Evolutionary conservation across 495 filamentous ascomycete species (phyloP), one percentile per base, ranked within the genome.

Genomic region (Aspergillus baeticus): DNA sequence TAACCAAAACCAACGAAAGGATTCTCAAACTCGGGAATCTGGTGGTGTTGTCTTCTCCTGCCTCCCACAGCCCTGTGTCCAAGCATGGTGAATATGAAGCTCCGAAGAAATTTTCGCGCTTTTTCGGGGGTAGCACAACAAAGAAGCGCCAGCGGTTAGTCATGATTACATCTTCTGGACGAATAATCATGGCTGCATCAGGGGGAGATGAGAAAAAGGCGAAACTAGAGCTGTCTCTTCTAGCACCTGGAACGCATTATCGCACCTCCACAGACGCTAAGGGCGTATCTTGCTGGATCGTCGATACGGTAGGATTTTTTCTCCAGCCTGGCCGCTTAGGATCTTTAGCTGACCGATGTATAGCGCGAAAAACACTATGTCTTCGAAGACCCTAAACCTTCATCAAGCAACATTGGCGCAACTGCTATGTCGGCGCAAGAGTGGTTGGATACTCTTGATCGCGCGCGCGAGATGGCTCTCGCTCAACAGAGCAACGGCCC

Each of bases 121-220:
- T 98, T 70, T 98, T 98, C 74, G 87, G 91, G 20, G 88, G 91
- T 17, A 90, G 83, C 63, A 86, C 86, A 10, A 87, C 87, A n/a
- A 98, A 98, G 72, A 96, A 96, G 69, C 79, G 92, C 42, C 91
- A 96, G 67, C 81, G 95, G 34, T 73, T 98, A 49, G 94, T 98
- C 10, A 96, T 99, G 89, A 83, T 99, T 55, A 99, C 95, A 5
- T 94, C 90, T 1, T 88, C 87, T 59, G 95, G 85, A 17, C 85
- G 93, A 35, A 86, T 98, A 43, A 87, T 99, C 49, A 75, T 99
- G 63, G 91, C 89, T 8, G 90, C 93, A n/a, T 84, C 94, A 22
- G 92, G 91, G 1, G 93, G 94, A 0, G 94, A 96, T 58, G 92
- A 98, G 64, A 99, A 99, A 75, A 92, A 92, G 67, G 81, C 90